Evolutionary conservation across 371 early-diverging fungal genomes (phyloP).

Genomic region (Rhizopus arrhizus): DNA sequence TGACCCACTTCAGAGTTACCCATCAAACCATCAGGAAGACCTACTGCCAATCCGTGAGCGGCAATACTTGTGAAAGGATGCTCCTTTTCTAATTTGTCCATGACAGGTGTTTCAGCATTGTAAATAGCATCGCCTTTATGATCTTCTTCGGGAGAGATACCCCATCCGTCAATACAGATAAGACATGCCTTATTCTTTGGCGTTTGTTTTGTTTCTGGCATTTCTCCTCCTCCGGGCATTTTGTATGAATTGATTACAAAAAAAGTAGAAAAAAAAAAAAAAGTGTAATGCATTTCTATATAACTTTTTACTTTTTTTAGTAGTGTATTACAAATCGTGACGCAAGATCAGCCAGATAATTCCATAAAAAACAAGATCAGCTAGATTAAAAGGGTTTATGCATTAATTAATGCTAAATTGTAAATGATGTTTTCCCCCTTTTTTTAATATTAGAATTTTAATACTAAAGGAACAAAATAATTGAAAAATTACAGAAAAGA

Average conservation of each 20-base stretch:
- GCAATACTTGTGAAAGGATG: slow-evolving; percentile 78
- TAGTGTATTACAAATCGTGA: no score
- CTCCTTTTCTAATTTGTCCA: slow-evolving; percentile 78
- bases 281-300: no score
- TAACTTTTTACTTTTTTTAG: no score
- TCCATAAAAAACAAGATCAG: no score
- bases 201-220: slow-evolving; percentile 46
- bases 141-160: slow-evolving; percentile 73
- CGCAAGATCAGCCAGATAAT: no score
- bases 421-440: no score
- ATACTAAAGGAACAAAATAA: no score
- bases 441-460: no score
- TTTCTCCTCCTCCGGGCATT: slow-evolving; percentile 60
- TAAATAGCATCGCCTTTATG: slow-evolving; percentile 90
- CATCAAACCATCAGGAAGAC: slow-evolving; percentile 98
- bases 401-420: no score
- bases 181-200: slow-evolving; percentile 72
- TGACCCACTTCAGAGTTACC: slow-evolving; percentile 99
- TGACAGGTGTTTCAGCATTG: slow-evolving; percentile 93
- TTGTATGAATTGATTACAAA: slow-evolving; percentile 11
- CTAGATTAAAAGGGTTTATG: no score
- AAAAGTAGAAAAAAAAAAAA: slow-evolving; percentile 10
- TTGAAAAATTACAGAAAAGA: no score
- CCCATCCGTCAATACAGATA: slow-evolving; percentile 96
- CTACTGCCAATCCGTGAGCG: slow-evolving; percentile 98